phyloP scores from a whole-genome alignment of 352 stramenopile genomes.

The Phytopythium vexans region DNA sequence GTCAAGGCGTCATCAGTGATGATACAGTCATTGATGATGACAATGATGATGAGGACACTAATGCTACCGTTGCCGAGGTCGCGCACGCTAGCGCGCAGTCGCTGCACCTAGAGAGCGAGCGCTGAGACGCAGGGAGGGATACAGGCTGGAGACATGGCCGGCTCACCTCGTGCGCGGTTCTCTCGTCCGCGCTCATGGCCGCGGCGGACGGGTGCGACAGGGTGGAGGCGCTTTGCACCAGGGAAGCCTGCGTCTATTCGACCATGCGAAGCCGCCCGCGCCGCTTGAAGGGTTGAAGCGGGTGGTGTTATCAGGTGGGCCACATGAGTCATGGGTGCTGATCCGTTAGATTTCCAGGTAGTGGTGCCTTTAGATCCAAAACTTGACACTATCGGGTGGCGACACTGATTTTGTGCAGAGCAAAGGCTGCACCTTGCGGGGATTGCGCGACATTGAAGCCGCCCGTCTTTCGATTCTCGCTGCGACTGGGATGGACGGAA shows the following conservation, averaged over 20 bases:
- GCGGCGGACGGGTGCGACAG: background rate
- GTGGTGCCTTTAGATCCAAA: no score
- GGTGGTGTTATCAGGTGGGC: no score
- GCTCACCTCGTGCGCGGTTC: constrained; percentile 11
- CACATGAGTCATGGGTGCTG: no score
- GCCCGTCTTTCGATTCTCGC: no score
- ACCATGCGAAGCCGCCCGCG: background rate
- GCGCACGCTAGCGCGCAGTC: constrained; percentile 29
- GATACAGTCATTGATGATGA: background rate
- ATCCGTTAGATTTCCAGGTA: no score
- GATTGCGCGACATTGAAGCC: no score
- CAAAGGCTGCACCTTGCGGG: no score
- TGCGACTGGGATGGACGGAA: no score
- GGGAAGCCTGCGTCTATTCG: background rate
- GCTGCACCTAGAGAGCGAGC: constrained; percentile 15
- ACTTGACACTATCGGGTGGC: no score
- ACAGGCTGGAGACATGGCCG: background rate
- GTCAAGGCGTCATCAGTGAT: background rate
- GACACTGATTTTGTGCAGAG: no score
- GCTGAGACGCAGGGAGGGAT: no score
- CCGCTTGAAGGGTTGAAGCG: background rate
- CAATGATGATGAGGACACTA: background rate
- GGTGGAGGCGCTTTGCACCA: no score
- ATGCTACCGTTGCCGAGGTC: constrained; percentile 36
- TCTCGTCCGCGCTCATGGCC: constrained; percentile 13